Evolutionary conservation across 139 green algal genomes (phyloP), one percentile per base, ranked within the genome.

Genomic region (Coelastrella sp.): DNA sequence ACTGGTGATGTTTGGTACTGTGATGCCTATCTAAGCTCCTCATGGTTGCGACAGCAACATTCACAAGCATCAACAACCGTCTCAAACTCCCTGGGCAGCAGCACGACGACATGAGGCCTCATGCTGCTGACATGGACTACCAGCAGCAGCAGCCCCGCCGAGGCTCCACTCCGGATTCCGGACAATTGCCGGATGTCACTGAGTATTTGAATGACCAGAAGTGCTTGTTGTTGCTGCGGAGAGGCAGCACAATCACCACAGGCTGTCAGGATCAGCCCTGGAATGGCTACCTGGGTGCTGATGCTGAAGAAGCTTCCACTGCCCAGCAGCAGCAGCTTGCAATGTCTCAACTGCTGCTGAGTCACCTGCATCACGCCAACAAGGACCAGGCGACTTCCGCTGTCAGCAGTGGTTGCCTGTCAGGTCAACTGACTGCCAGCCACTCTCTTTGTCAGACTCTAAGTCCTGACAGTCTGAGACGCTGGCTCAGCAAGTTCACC

Each of bases 81-180:
- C n/a, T n/a, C n/a, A n/a, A n/a, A n/a, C n/a, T n/a, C n/a, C n/a
- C n/a, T n/a, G n/a, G n/a, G n/a, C n/a, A n/a, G n/a, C n/a, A n/a
- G n/a, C n/a, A n/a, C n/a, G n/a, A n/a, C n/a, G n/a, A n/a, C n/a
- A n/a, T n/a, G n/a, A n/a, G n/a, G n/a, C n/a, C n/a, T n/a, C 68
- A 59, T 77, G 68, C 68, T 59, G 68, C 68, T 60, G 68, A 37
- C 53, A 21, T 38, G 13, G 17, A 59, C 2, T 23, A 27, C 1
- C 68, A 50, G 21, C 66, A 77, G 68, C 40, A 77, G 68, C 68
- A 77, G 17, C 37, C 41, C 7, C 64, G n/a, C n/a, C n/a, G n/a
- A n/a, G n/a, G n/a, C n/a, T n/a, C n/a, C n/a, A n/a, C n/a, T n/a
- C n/a, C n/a, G n/a, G n/a, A n/a, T n/a, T n/a, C n/a, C n/a, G n/a